Percentiles rank a stretch among this genome's conserved stretches.
phyloP scores from a whole-genome alignment of 768 basidiomycete species.

The Infundibulicybe gibba region DNA sequence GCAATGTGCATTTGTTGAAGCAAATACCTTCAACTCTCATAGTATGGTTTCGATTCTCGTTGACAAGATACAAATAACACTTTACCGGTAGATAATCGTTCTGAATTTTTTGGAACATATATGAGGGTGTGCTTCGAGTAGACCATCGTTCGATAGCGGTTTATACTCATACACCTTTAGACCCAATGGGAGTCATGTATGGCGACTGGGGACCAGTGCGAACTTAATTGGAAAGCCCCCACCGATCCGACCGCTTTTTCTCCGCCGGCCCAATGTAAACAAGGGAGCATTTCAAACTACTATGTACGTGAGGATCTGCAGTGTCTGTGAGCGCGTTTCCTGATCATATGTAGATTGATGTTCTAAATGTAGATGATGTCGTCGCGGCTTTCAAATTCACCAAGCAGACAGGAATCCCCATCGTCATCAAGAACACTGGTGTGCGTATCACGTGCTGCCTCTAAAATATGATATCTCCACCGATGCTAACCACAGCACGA shows the following conservation, averaged over 20 bases:
- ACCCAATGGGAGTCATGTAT: not conserved
- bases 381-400: conserved; percentile 37
- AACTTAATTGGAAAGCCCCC: not conserved
- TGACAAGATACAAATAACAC: not conserved
- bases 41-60: not conserved
- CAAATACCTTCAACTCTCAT: conserved; percentile 10
- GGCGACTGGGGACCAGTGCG: not conserved
- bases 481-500: conserved; percentile 26
- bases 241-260: not conserved
- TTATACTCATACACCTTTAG: not conserved
- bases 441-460: not conserved
- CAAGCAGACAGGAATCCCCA: conserved; percentile 25
- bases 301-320: not conserved
- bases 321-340: not conserved
- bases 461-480: not conserved
- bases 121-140: too few relatives aligned
- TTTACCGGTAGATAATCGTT: not conserved
- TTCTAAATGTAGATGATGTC: conserved; percentile 30
- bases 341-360: conserved; percentile 24
- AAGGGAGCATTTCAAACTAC: not conserved
- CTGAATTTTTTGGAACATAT: not conserved
- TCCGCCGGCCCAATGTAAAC: not conserved
- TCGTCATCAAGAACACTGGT: conserved; percentile 35
- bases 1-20: not conserved
- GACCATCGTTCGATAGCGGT: not conserved